These are phyloP conservation scores for Chrysanthemum makinoi DNA, from an alignment of 129 eudicot genomes.

Conservation along the genomic window DNA sequence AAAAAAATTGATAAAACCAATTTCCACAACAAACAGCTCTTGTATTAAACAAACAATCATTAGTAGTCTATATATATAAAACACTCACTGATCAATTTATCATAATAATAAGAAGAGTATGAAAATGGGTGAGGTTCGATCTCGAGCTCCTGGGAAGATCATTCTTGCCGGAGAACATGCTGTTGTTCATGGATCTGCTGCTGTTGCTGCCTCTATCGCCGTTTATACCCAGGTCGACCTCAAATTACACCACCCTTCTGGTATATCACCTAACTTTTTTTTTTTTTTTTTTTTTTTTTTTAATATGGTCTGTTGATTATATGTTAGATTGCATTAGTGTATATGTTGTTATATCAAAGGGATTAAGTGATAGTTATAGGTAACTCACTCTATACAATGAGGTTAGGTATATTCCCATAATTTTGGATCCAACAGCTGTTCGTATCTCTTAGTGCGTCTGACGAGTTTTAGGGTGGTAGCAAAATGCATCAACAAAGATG, in stretches of 20 bases:
- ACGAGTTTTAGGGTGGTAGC: too few species aligned
- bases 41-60: constrained; percentile 1
- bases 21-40: constrained; percentile 21
- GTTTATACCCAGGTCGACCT: constrained; percentile 72
- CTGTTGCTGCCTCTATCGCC: constrained; percentile 90
- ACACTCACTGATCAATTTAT: not conserved
- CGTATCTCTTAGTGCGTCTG: too few species aligned
- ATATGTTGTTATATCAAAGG: too few species aligned
- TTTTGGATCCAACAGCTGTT: too few species aligned
- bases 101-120: too few species aligned
- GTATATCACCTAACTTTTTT: constrained; percentile 19
- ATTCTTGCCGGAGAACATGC: constrained; percentile 99
- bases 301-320: not conserved
- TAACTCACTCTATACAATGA: too few species aligned
- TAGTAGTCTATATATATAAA: not conserved
- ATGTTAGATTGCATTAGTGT: too few species aligned
- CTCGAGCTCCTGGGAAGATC: constrained; percentile 97
- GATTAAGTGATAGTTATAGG: too few species aligned
- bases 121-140: constrained; percentile 63
- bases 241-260: constrained; percentile 53
- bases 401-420: too few species aligned
- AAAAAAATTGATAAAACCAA: not conserved
- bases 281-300: not conserved
- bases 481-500: too few species aligned
- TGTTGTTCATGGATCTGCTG: constrained; percentile 92